phyloP scores from a whole-genome alignment of 495 filamentous ascomycete species.

The Cercophora sp. region DNA sequence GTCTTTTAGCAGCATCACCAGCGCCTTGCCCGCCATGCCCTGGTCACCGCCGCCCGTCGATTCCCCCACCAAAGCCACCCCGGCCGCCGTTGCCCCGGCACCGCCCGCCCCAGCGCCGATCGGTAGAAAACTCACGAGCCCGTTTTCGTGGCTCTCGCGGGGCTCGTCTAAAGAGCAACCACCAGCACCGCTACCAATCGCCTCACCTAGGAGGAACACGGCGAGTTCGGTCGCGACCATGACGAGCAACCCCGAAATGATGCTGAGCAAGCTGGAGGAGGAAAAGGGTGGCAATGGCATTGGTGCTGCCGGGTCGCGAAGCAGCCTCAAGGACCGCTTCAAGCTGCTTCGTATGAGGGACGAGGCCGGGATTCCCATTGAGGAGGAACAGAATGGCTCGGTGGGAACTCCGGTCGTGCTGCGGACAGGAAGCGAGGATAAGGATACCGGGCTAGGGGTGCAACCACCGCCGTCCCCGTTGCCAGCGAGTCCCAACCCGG shows the following conservation, averaged over 20 bases:
- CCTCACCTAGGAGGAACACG: slow-evolving; percentile 60
- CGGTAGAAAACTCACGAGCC: slow-evolving; percentile 67
- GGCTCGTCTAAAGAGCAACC: slow-evolving; percentile 63
- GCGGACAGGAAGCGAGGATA: slow-evolving; percentile 49
- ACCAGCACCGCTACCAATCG: slow-evolving; percentile 43
- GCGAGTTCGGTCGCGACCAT: slow-evolving; percentile 70
- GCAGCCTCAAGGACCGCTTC: slow-evolving; percentile 80
- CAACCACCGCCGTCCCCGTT: slow-evolving; percentile 46
- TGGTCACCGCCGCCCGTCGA: slow-evolving; percentile 44
- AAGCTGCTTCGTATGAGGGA: slow-evolving; percentile 77
- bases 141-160: slow-evolving; percentile 83
- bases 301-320: slow-evolving; percentile 44
- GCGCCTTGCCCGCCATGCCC: slow-evolving; percentile 52
- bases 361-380: slow-evolving; percentile 58
- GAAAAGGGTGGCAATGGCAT: slow-evolving; percentile 49
- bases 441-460: slow-evolving; percentile 34
- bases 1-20: slow-evolving; percentile 45
- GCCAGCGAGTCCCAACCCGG: slow-evolving; percentile 47
- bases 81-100: slow-evolving; percentile 26
- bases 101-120: slow-evolving; percentile 41
- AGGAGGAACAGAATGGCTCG: slow-evolving; percentile 46
- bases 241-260: slow-evolving; percentile 68
- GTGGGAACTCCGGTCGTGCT: slow-evolving; percentile 39
- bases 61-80: slow-evolving; percentile 31
- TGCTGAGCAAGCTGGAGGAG: slow-evolving; percentile 66